Evolutionary conservation across 2,329 filamentous ascomycete genomes (phyloP), one percentile per base, ranked within the genome.

Genomic region (Colletotrichum nymphaeae): DNA sequence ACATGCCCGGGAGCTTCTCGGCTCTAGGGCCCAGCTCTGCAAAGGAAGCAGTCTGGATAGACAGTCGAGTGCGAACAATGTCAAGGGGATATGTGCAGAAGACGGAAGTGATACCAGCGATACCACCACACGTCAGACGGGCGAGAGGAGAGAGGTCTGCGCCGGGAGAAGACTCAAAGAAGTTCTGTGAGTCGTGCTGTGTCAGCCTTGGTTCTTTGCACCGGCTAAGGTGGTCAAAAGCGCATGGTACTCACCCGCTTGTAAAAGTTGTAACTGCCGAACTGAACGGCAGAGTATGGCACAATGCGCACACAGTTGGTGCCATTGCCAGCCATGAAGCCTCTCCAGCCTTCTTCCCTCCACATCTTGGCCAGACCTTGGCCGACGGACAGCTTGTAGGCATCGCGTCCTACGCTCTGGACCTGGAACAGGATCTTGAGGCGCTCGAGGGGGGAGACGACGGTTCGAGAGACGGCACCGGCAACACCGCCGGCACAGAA

Each of bases 241-340:
- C 12, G 14, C 26, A 11, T 62, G 60, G 58, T 30, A 75, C 75
- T 69, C 86, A 97, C 95, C 85, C 92, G 90, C 84, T 97, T 98
- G 85, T 99, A 99, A 77, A 98, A 91, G 82, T 97, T 98, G 86
- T 98, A 99, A 81, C 95, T 97, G 77, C 96, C 96, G 83, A 99
- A 99, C 81, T 99, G 97, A 53, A 98, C 97, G 12, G 97, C 97
- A 63, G 96, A 98, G 83, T 99, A 99, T 5, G 97, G 97, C 65
- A 99, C 95, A 77, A 99, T 99, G 75, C 97, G 94, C 79, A 99
- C 94, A 87, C 97, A 99, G 83, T 99, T 99, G 74, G 95, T 98
- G 75, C 97, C 97, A 82, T 99, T 99, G 65, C 97, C 97, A 77
- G 95, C 92, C 95, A 99, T 97, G 84, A 98, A 97, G 0, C 97